A percentile compares a stretch with the other conserved stretches of the same genome.
These are phyloP conservation scores for Paecilomyces niveus DNA, from an alignment of 2,329 filamentous ascomycete species.

Conservation along the genomic window DNA sequence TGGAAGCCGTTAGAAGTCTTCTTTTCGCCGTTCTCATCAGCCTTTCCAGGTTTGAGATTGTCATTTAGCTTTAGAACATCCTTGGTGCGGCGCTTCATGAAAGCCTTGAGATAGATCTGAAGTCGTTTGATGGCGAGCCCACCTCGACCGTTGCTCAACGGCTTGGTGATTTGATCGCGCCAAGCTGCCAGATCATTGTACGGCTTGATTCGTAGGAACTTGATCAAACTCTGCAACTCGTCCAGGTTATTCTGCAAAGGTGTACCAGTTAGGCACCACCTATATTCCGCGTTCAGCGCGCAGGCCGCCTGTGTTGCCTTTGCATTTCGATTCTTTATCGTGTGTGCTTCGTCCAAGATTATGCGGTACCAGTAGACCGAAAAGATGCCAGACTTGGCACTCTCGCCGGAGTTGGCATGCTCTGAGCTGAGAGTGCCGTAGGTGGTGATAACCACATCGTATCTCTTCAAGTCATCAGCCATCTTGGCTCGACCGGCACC, in stretches of 20 bases:
- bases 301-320: constrained; percentile 92
- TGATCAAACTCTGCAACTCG: constrained; percentile 87
- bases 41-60: constrained; percentile 67
- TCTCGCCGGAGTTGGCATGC: constrained; percentile 61
- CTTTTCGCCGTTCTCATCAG: constrained; percentile 44
- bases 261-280: constrained; percentile 94
- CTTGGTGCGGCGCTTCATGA: constrained; percentile 98
- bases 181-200: constrained; percentile 80
- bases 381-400: constrained; percentile 70
- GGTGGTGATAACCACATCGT: constrained; percentile 94
- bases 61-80: constrained; percentile 88
- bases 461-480: constrained; percentile 67
- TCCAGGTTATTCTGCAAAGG: constrained; percentile 98
- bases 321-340: constrained; percentile 95
- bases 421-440: constrained; percentile 95
- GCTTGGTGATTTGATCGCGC: constrained; percentile 84
- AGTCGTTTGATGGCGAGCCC: constrained; percentile 82
- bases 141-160: constrained; percentile 83
- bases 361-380: constrained; percentile 91
- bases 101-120: constrained; percentile 77
- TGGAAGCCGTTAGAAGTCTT: constrained; percentile 64
- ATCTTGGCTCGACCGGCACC: constrained; percentile 78
- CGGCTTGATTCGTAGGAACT: constrained; percentile 84
- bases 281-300: constrained; percentile 74
- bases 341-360: constrained; percentile 93